Conservation (phyloP, 805 yeast genomes). For the Ogataea salicorniae region DNA sequence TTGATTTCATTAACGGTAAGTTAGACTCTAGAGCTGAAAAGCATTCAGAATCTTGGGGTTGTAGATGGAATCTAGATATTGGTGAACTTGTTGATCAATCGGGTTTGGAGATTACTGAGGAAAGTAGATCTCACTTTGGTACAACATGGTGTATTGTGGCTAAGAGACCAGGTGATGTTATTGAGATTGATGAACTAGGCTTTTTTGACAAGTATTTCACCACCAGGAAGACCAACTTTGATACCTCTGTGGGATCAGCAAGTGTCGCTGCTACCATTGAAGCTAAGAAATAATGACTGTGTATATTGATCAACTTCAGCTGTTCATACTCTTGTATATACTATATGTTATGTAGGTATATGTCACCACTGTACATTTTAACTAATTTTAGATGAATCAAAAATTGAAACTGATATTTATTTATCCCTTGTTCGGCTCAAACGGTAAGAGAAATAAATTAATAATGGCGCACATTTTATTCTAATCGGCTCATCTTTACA, state of each 20-base stretch:
- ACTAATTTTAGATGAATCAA: too few relatives aligned
- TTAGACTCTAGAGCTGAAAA: conserved; percentile 79
- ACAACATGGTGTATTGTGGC: conserved; percentile 86
- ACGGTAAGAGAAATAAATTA: too few relatives aligned
- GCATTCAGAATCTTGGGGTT: conserved; percentile 90
- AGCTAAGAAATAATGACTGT: too few relatives aligned
- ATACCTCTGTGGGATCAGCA: conserved; percentile 21
- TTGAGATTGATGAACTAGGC: conserved; percentile 41
- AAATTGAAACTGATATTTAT: too few relatives aligned
- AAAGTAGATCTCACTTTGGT: conserved; percentile 80
- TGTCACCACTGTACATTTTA: too few relatives aligned
- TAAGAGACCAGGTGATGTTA: conserved; percentile 65
- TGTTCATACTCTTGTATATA: too few relatives aligned
- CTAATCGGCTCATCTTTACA: too few relatives aligned
- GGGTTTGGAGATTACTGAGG: conserved; percentile 77
- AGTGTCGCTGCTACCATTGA: background rate
- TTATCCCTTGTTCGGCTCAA: too few relatives aligned
- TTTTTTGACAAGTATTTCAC: conserved; percentile 46
- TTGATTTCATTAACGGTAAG: conserved; percentile 69
- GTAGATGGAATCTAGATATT: conserved; percentile 95
- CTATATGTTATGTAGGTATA: too few relatives aligned
- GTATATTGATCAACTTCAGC: too few relatives aligned
- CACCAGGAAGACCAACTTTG: conserved; percentile 27
- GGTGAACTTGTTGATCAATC: conserved; percentile 80
- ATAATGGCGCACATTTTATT: too few relatives aligned